Evolutionary conservation across 345 rosid genomes (phyloP).

Genomic region (Jatropha curcas): DNA sequence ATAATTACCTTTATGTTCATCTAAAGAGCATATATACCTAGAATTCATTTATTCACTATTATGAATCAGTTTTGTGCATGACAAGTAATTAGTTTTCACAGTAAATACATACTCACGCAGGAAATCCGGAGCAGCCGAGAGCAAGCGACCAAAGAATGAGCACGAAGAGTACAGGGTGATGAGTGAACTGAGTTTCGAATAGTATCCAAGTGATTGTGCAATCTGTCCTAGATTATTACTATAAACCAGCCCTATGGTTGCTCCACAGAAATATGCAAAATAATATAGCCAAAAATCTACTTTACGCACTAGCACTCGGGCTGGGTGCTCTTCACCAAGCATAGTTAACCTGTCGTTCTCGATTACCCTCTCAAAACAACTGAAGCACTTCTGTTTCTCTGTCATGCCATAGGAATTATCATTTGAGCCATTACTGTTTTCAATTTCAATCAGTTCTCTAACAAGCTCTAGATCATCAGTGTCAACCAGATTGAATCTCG

Average conservation of each 20-base stretch:
- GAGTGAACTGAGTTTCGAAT: conserved; percentile 35
- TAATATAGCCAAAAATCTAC: conserved; percentile 86
- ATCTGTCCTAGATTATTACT: conserved; percentile 89
- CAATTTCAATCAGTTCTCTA: conserved; percentile 42
- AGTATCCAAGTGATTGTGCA: conserved; percentile 65
- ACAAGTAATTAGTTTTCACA: not conserved
- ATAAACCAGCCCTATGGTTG: conserved; percentile 76
- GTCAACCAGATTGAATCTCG: conserved; percentile 46
- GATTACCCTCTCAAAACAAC: conserved; percentile 28
- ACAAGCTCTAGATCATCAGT: conserved; percentile 51
- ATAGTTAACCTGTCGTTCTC: conserved; percentile 50
- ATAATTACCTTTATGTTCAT: not conserved
- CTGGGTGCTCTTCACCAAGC: conserved; percentile 78
- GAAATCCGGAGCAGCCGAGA: conserved; percentile 82
- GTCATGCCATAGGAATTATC: not conserved
- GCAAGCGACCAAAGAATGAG: conserved; percentile 86
- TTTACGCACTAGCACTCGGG: conserved; percentile 44
- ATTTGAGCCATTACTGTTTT: not conserved
- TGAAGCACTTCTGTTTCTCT: not conserved
- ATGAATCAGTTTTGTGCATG: not conserved
- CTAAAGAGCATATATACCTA: not conserved
- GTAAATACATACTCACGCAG: conserved; percentile 53
- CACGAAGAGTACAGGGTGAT: conserved; percentile 71
- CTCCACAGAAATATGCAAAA: conserved; percentile 71
- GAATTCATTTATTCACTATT: not conserved